These are phyloP conservation scores for Prunus yedoensis DNA, from an alignment of 331 rosid genomes.

Conservation along the genomic window DNA sequence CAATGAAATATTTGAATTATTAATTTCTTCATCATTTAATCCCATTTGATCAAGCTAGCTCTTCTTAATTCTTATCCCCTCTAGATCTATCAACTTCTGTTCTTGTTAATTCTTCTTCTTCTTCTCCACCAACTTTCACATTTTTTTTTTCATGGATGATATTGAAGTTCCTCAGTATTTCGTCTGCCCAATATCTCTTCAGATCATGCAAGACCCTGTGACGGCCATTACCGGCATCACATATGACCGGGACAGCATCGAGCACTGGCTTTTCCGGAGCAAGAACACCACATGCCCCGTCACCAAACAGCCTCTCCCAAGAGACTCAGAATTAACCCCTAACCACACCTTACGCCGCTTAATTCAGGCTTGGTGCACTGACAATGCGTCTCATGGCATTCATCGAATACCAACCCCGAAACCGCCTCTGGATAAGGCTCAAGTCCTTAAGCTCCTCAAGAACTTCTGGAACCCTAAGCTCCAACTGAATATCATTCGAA, in stretches of 20 bases:
- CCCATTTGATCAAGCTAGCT: too few species aligned
- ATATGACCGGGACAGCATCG: slow-evolving; percentile 46
- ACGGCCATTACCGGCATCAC: slow-evolving; percentile 46
- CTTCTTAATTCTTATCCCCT: not conserved
- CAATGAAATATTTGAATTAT: too few species aligned
- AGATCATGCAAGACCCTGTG: slow-evolving; percentile 49
- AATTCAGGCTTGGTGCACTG: slow-evolving; percentile 43
- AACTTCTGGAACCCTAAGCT: slow-evolving; percentile 7
- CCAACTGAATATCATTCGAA: slow-evolving; percentile 12
- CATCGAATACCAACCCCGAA: slow-evolving; percentile 40
- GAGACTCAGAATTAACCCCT: slow-evolving; percentile 35
- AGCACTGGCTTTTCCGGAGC: slow-evolving; percentile 38
- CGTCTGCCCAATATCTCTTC: slow-evolving; percentile 45
- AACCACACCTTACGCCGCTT: slow-evolving; percentile 42
- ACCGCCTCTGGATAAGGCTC: slow-evolving; percentile 29
- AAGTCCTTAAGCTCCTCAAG: slow-evolving; percentile 28
- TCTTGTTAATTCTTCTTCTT: not conserved
- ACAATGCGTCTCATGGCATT: slow-evolving; percentile 21
- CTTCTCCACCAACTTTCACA: not conserved
- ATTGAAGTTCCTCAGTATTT: slow-evolving; percentile 43
- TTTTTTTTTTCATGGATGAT: slow-evolving; percentile 30
- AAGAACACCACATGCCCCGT: slow-evolving; percentile 42
- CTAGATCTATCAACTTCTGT: not conserved
- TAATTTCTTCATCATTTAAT: not conserved
- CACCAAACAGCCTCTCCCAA: slow-evolving; percentile 36